phyloP scores from a whole-genome alignment of 1,284 basidiomycete species.

The Paramarasmius palmivorus region DNA sequence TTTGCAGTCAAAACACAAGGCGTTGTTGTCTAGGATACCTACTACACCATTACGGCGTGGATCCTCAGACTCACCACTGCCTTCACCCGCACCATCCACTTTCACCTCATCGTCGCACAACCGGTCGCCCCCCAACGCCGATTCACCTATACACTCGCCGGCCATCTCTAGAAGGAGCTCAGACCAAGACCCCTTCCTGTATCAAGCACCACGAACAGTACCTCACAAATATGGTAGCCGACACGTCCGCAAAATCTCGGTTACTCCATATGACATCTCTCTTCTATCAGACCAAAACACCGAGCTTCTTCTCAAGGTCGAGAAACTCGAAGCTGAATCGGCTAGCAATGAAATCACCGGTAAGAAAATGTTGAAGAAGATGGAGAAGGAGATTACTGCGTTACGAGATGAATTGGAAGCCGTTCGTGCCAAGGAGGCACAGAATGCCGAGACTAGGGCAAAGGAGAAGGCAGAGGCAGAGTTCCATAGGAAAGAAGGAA shows the following conservation, averaged over 20 bases:
- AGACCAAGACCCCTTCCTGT: not conserved
- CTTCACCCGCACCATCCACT: constrained; percentile 29
- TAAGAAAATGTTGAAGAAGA: constrained; percentile 62
- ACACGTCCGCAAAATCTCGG: constrained; percentile 46
- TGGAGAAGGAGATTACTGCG: constrained; percentile 76
- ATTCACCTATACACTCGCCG: not conserved
- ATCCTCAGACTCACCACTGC: constrained; percentile 27
- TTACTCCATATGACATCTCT: constrained; percentile 68
- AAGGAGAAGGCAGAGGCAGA: constrained; percentile 36
- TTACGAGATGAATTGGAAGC: constrained; percentile 74
- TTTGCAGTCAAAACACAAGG: constrained; percentile 69
- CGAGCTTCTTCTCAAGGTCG: constrained; percentile 72
- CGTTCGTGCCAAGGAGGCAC: constrained; percentile 65
- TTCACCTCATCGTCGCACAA: not conserved
- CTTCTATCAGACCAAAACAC: constrained; percentile 79
- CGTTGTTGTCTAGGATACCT: constrained; percentile 63
- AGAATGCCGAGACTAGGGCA: constrained; percentile 68
- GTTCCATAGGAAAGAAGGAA: constrained; percentile 39
- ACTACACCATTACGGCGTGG: constrained; percentile 28
- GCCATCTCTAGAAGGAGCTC: not conserved
- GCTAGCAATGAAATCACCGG: constrained; percentile 65
- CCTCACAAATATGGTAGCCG: not conserved
- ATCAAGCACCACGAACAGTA: not conserved
- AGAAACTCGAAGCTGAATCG: constrained; percentile 73
- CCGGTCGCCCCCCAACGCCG: not conserved